phyloP scores from a whole-genome alignment of 176 grass and related monocot genomes.

The Stipa capillata region DNA sequence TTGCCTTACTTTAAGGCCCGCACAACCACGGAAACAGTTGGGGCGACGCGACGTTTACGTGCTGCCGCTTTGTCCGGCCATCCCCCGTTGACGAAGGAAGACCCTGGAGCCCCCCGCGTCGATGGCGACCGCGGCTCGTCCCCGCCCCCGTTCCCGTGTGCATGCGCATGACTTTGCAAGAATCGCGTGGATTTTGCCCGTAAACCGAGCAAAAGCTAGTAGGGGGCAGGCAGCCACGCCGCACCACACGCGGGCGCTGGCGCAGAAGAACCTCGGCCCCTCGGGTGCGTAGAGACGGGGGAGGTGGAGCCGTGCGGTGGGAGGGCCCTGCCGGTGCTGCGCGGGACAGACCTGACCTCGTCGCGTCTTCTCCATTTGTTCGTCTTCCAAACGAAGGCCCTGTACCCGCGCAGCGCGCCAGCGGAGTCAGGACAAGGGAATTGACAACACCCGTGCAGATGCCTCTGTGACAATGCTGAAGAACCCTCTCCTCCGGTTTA shows the following conservation, averaged over 20 bases:
- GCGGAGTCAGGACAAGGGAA: neutral
- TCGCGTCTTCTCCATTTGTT: conserved; percentile 9
- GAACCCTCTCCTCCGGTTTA: too few species aligned
- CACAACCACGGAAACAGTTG: conserved; percentile 20
- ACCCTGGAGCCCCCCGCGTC: neutral
- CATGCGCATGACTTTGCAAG: neutral
- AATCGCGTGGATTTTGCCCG: neutral
- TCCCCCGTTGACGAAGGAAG: conserved; percentile 9
- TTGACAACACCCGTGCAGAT: neutral
- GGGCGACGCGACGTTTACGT: conserved; percentile 31
- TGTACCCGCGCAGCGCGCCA: neutral
- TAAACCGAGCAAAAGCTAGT: neutral
- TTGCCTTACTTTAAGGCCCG: conserved; percentile 20
- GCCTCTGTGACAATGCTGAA: neutral
- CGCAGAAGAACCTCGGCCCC: conserved; percentile 8
- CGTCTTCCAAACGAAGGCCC: neutral
- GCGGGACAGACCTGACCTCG: conserved; percentile 18
- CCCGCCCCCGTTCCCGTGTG: neutral
- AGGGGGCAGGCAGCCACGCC: too few species aligned
- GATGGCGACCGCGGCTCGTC: neutral
- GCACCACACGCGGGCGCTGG: too few species aligned
- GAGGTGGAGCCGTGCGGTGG: neutral
- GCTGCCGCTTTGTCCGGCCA: conserved; percentile 24
- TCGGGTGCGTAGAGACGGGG: neutral
- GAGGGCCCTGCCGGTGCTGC: conserved; percentile 6